These are phyloP conservation scores for Lodderomyces margitis DNA, from an alignment of 1,139 yeast species.

Conservation along the genomic window DNA sequence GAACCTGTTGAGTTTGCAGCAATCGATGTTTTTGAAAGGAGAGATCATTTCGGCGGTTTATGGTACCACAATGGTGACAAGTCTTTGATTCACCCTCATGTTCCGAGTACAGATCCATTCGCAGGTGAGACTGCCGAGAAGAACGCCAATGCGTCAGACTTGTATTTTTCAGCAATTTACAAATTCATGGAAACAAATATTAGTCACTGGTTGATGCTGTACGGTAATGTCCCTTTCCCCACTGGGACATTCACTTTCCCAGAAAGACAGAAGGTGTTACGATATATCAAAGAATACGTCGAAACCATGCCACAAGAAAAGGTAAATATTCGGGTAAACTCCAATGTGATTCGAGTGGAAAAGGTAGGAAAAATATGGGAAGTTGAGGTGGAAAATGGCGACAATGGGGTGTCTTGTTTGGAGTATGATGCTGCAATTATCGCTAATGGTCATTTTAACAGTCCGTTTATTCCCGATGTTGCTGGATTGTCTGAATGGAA, in stretches of 20 bases:
- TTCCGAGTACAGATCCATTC: constrained; percentile 23
- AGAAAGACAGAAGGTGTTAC: constrained; percentile 34
- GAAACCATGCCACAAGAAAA: constrained; percentile 27
- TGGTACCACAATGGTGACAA: constrained; percentile 44
- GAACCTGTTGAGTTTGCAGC: constrained; percentile 33
- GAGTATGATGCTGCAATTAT: constrained; percentile 46
- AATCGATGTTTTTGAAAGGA: constrained; percentile 45
- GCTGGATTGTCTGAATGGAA: constrained; percentile 43
- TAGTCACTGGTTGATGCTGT: constrained; percentile 42
- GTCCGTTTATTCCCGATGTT: constrained; percentile 44
- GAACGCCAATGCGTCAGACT: constrained; percentile 10
- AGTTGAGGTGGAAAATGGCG: constrained; percentile 13
- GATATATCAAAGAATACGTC: constrained; percentile 34
- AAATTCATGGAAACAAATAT: constrained; percentile 49
- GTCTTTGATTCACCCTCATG: constrained; percentile 19
- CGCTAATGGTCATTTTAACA: constrained; percentile 50
- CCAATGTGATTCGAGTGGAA: constrained; percentile 21
- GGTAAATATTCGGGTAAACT: constrained; percentile 24
- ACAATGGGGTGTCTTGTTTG: neutral
- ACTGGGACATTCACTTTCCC: constrained; percentile 33
- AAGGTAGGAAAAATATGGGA: constrained; percentile 20
- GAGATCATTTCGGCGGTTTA: constrained; percentile 44
- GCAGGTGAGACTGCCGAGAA: constrained; percentile 14
- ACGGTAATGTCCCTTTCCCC: constrained; percentile 34
- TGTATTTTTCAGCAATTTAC: constrained; percentile 46